These are phyloP conservation scores for Wickerhamiella shivajii DNA, from an alignment of 805 yeast species.

Conservation along the genomic window DNA sequence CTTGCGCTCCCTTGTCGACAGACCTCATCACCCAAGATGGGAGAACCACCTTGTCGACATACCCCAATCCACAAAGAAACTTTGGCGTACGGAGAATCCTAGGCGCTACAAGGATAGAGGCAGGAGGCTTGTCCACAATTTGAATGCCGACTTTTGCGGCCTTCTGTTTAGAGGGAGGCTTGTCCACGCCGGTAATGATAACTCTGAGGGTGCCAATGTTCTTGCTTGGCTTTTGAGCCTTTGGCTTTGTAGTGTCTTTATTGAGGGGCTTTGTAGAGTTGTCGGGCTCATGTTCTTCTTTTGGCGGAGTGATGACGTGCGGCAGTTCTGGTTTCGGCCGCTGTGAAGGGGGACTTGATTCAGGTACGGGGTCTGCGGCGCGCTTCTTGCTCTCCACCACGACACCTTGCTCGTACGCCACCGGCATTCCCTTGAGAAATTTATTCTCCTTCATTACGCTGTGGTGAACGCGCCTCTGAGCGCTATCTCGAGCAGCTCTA, in stretches of 20 bases:
- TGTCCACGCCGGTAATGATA: constrained; percentile 20
- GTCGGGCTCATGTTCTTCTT: background rate
- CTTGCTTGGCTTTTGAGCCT: no score
- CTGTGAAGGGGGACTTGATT: constrained; percentile 1
- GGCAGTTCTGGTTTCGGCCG: constrained; percentile 8
- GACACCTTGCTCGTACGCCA: no score
- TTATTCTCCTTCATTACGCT: constrained; percentile 55
- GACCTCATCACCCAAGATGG: constrained; percentile 20
- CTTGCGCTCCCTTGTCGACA: constrained; percentile 12
- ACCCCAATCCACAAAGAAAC: constrained; percentile 56
- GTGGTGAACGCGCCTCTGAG: constrained; percentile 49
- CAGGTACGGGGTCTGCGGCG: background rate
- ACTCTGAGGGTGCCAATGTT: constrained; percentile 10
- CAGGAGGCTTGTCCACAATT: constrained; percentile 30
- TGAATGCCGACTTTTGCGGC: constrained; percentile 40
- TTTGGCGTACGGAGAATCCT: constrained; percentile 75
- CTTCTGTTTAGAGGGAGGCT: constrained; percentile 13
- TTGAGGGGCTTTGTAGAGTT: constrained; percentile 1
- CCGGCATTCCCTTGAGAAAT: constrained; percentile 42
- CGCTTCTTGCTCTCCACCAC: constrained; percentile 3
- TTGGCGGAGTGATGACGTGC: background rate
- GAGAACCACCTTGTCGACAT: constrained; percentile 24
- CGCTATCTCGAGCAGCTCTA: constrained; percentile 45
- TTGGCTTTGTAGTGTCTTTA: constrained; percentile 5
- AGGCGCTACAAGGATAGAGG: constrained; percentile 49